Base-by-base conservation (phyloP, 1,284 basidiomycete genomes). In the Ceratobasidium sp. region DNA sequence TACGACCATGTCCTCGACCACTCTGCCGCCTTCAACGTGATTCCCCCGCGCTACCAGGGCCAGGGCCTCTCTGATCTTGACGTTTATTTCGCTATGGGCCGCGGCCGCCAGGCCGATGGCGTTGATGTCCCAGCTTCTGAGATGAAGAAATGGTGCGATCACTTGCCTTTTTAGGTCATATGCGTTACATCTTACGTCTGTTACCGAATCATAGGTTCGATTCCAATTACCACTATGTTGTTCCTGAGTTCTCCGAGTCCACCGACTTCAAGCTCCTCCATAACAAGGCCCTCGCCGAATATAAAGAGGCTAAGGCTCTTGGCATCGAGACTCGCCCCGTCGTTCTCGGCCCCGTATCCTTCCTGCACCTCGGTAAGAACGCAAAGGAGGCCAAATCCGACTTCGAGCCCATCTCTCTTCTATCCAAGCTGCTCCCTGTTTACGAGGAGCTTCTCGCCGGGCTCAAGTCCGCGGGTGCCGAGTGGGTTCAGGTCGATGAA, bases 161-260 rank as follows among this genome's bases (percentile, higher is more conserved):
- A 78, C 78, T 73, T 74, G 46, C 61, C 79, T 26, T 76, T 62
- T 42, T 74, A 77, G 42, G 64, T 48, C 28, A 79, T 20, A 77
- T 82, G 40, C 48, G 56, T 69, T 66, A 66, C 57, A 44, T 79
- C 70, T 75, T 46, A 81, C 64, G 77, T 61, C 75, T 52, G 56
- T 79, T 76, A 82, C 71, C 42, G 50, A 74, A 26, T 68, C 66
- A 62, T 81, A 96, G 96, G 96, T 99, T 99, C 87, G 97, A 99
- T 89, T 98, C 97, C 78, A 99, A 99, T 92, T 99, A 99, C 90
- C 98, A 99, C 90, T 97, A 94, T 84, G 96, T 99, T 87, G 97
- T 99, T 80, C 97, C 97, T 80, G 98, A 99, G 88, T 92, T 99
- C 87, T 94, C 95, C 28, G 94, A 96, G 80, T 88, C 90, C 83